Conservation (phyloP, 2,329 filamentous ascomycete species). For the Pseudogymnoascus sp. region DNA sequence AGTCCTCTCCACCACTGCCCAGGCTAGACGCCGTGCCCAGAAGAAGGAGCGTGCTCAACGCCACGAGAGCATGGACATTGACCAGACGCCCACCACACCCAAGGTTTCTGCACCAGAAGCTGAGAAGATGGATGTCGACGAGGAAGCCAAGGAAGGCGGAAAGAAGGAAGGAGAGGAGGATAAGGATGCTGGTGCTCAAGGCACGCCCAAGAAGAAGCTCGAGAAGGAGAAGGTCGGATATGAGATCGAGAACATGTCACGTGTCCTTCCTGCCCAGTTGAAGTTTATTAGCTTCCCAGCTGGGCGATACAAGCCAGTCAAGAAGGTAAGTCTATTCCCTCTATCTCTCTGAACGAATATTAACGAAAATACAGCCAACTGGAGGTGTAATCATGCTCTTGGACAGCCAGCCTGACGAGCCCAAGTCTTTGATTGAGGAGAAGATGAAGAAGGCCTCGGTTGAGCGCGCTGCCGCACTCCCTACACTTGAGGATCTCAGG, state of each 20-base stretch:
- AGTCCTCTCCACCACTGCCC: conserved; percentile 90
- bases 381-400: conserved; percentile 87
- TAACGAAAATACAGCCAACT: conserved; percentile 60
- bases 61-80: conserved; percentile 91
- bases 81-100: conserved; percentile 66
- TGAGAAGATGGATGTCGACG: conserved; percentile 86
- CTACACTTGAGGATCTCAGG: conserved; percentile 23
- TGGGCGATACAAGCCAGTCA: conserved; percentile 86
- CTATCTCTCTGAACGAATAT: conserved; percentile 18
- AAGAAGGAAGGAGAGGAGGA: conserved; percentile 42
- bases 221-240: conserved; percentile 97
- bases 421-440: conserved; percentile 77
- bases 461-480: conserved; percentile 46
- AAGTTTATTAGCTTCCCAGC: conserved; percentile 92
- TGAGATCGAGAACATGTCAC: conserved; percentile 83
- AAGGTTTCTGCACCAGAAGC: conserved; percentile 45
- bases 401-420: conserved; percentile 70
- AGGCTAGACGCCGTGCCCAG: conserved; percentile 89
- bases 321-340: conserved; percentile 54
- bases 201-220: conserved; percentile 71
- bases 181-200: conserved; percentile 53
- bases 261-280: conserved; percentile 83
- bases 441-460: conserved; percentile 76
- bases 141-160: conserved; percentile 42
- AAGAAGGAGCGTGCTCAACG: conserved; percentile 87